phyloP scores from a whole-genome alignment of 2,329 filamentous ascomycete genomes.

The Cladosporium cucumerinum region DNA sequence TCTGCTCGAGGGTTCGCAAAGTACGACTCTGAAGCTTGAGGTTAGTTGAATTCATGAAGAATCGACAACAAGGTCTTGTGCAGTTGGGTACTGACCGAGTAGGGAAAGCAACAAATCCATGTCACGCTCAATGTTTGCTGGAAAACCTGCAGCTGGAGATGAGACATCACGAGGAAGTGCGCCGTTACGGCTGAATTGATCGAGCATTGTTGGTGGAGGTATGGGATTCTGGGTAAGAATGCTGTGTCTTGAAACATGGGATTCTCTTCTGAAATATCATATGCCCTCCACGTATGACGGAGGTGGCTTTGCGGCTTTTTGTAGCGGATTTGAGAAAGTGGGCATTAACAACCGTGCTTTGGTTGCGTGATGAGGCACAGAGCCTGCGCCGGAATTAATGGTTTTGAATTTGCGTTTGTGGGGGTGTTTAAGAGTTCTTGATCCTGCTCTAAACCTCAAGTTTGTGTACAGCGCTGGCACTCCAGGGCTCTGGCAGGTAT shows the following conservation, averaged over 20 bases:
- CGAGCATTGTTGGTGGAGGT: not conserved
- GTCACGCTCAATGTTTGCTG: not conserved
- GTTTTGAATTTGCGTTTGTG: not conserved
- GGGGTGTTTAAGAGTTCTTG: not conserved
- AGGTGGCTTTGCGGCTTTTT: not conserved
- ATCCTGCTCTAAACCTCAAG: not conserved
- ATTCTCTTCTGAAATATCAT: not conserved
- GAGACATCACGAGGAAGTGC: not conserved
- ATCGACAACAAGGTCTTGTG: not conserved
- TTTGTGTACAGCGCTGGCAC: too few species aligned
- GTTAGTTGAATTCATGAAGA: not conserved
- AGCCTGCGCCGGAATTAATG: not conserved
- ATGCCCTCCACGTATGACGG: not conserved
- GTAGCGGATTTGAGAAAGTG: not conserved
- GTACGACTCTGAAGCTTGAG: not conserved
- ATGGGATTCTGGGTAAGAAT: not conserved
- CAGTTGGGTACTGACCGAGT: not conserved
- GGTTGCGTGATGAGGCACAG: not conserved
- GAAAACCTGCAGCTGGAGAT: not conserved
- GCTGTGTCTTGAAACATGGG: not conserved
- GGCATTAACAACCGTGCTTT: not conserved
- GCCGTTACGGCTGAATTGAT: not conserved
- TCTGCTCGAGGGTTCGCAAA: not conserved
- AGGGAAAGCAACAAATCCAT: not conserved
- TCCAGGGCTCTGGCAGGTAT: too few species aligned